Percentiles rank a stretch among this genome's conserved stretches.
phyloP scores from a whole-genome alignment of 1,284 basidiomycete genomes.

The Cerrena zonata region DNA sequence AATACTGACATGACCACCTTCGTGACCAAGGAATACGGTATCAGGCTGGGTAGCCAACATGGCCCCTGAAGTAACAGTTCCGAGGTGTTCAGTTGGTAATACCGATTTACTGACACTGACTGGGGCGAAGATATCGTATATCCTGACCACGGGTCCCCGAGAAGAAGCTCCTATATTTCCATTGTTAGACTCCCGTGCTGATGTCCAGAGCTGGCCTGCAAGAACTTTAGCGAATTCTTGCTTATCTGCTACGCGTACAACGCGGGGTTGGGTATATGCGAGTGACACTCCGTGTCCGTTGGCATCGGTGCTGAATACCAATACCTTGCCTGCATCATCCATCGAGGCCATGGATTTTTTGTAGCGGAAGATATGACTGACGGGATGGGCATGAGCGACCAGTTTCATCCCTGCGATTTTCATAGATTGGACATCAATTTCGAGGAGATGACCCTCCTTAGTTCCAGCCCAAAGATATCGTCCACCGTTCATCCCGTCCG shows the following conservation, averaged over 20 bases:
- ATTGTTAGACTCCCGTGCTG: slow-evolving; percentile 46
- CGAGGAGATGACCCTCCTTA: slow-evolving; percentile 81
- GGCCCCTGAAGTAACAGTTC: slow-evolving; percentile 78
- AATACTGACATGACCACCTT: slow-evolving; percentile 81
- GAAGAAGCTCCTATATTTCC: slow-evolving; percentile 34
- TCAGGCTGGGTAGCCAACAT: slow-evolving; percentile 66
- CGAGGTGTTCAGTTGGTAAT: slow-evolving; percentile 58
- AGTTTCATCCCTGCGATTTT: slow-evolving; percentile 51
- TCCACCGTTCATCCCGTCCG: slow-evolving; percentile 33
- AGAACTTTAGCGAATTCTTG: slow-evolving; percentile 74
- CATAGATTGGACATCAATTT: slow-evolving; percentile 68
- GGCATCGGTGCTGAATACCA: slow-evolving; percentile 59
- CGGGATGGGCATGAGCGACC: slow-evolving; percentile 57
- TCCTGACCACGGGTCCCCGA: slow-evolving; percentile 66
- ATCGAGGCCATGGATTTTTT: slow-evolving; percentile 67
- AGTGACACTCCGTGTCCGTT: slow-evolving; percentile 32
- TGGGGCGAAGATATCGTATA: slow-evolving; percentile 67
- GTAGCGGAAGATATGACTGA: slow-evolving; percentile 71
- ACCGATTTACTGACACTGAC: slow-evolving; percentile 41
- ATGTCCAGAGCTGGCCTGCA: slow-evolving; percentile 77
- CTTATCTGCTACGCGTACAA: slow-evolving; percentile 73
- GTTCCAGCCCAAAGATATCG: slow-evolving; percentile 78
- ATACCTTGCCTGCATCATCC: slow-evolving; percentile 78
- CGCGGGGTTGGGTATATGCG: slow-evolving; percentile 46
- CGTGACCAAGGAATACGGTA: slow-evolving; percentile 84